Base-by-base conservation (phyloP, 1,139 yeast genomes). In the Geotrichum klebahnii region DNA sequence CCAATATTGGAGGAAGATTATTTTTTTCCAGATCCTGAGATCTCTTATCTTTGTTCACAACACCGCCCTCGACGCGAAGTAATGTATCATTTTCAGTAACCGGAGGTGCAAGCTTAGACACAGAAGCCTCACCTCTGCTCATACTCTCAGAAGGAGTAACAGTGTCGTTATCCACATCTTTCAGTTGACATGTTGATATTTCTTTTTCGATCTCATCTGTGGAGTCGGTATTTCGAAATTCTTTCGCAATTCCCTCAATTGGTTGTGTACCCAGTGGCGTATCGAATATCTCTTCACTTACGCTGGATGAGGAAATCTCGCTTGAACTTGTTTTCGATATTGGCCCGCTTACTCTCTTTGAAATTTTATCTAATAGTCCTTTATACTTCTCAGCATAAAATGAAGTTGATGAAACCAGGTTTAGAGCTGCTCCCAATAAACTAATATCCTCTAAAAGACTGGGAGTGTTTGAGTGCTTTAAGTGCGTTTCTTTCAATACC, bases 381-480 rank as follows among this genome's bases (percentile, higher is more conserved):
- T n/a, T 37, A 28, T 37, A 37, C 24, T 37, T 37, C n/a, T 5
- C 8, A 29, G 23, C 17, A 8, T 26, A 26, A 10, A 24, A 23
- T 12, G 31, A 16, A 22, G 41, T 5, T 12, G 8, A 12, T n/a
- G 41, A 12, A 17, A 20, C 22, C 4, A 24, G 26, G 20, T 34
- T 35, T 6, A 43, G 16, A 5, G 31, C 42, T 3, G 35, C 17
- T n/a, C 36, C 42, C 8, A 44, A 19, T n/a, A 44, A 28, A 10
- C 22, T 36, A 3, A 44, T n/a, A 14, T 44, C 41, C 29, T 44
- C 35, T 20, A 16, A 14, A 24, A 44, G 26, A 9, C 42, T 36
- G 19, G 40, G 29, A 4, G 41, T 19, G 6, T 28, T 29, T 3
- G 22, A 6, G 17, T 8, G 12, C 9, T 14, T n/a, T n/a, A 24